Evolutionary conservation across 768 basidiomycete genomes (phyloP), one percentile per base, ranked within the genome.

Genomic region (Lentinus brumalis): DNA sequence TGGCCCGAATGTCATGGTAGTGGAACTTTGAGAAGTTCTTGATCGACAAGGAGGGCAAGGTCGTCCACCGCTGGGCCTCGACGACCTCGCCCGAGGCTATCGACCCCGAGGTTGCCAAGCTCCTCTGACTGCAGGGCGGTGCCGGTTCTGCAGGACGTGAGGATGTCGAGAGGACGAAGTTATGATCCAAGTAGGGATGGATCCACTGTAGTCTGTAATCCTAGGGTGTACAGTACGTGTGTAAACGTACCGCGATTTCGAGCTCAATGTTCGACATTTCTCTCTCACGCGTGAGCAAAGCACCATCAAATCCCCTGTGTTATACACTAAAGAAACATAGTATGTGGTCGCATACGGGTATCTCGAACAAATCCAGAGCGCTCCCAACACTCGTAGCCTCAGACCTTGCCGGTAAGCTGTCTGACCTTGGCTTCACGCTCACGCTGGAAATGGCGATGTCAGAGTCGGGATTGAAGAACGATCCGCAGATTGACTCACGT

Each of bases 11-110:
- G 1, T 26, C 21, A 26, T 26, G 21, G 1, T 26, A 91, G 88
- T 94, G 92, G 93, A 94, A 94, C 75, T 94, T 94, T 73, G 91
- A 92, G 74, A 92, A 92, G 73, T 96, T 95, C 79, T 77, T 96
- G 59, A 76, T 96, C 46, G 82, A 94, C 73, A 85, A 85, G 74
- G 78, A 92, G 46, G 92, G 92, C 35, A 82, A 85, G 1, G 89
- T 92, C 14, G 84, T 89, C 26, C 76, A 87, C 66, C 84, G 83
- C 57, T 93, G 90, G 88, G 86, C 87, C 5, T 88, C 88, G 16
- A 90, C 87, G 14, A 92, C 89, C 2, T 81, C 86, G 3, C 89
- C 90, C 29, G 77, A 81, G 16, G 77, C 80, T 12, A 84, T 94
- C 59, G 88, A 85, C 49, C 73, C 73, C 44, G 85, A 85, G 57